These are phyloP conservation scores for Fusarium lateritium DNA, from an alignment of 2,329 filamentous ascomycete genomes.

Conservation along the genomic window DNA sequence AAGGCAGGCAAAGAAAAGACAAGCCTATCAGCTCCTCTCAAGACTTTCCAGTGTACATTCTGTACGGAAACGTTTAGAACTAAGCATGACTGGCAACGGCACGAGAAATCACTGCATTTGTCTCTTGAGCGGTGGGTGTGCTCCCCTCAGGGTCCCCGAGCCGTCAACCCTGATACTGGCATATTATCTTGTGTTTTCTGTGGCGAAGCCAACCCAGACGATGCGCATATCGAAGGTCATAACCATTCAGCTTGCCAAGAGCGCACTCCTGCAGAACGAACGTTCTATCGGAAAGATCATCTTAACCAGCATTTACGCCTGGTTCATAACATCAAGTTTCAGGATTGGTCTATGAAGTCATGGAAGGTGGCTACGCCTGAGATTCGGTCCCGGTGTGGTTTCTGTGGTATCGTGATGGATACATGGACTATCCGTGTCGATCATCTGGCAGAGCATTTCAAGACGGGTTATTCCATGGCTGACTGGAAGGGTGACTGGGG, in stretches of 20 bases:
- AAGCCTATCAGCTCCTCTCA: conserved; percentile 60
- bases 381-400: conserved; percentile 75
- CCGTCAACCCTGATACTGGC: conserved; percentile 72
- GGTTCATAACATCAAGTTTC: conserved; percentile 74
- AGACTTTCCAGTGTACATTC: conserved; percentile 77
- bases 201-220: conserved; percentile 67
- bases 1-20: conserved; percentile 56
- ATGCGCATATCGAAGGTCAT: conserved; percentile 70
- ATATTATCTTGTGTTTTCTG: conserved; percentile 72
- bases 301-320: conserved; percentile 76
- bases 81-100: conserved; percentile 79
- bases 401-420: conserved; percentile 74
- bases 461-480: conserved; percentile 75
- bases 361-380: conserved; percentile 74
- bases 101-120: conserved; percentile 77
- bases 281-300: conserved; percentile 77
- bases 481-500: conserved; percentile 81
- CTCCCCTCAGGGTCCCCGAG: conserved; percentile 69
- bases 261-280: conserved; percentile 71
- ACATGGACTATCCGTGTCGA: conserved; percentile 73
- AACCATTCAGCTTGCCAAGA: conserved; percentile 77
- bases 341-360: conserved; percentile 74
- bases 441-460: conserved; percentile 78
- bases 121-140: conserved; percentile 78
- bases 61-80: conserved; percentile 78